Evolutionary conservation across 2,329 filamentous ascomycete species (phyloP), one percentile per base, ranked within the genome.

Genomic region (Botryotinia calthae): DNA sequence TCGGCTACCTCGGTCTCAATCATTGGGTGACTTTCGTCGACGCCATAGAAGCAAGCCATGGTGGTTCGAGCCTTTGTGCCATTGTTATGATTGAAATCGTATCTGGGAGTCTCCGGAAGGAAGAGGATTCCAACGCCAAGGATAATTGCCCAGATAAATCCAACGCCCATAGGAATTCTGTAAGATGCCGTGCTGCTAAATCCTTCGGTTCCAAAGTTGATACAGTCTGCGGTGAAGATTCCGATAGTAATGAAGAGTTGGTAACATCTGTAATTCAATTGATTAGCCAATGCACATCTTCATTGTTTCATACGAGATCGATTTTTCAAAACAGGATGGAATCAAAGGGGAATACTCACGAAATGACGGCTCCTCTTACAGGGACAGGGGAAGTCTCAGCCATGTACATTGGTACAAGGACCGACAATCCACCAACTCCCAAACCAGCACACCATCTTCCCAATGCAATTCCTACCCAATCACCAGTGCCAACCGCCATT

Each of bases 191-290:
- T 80, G 69, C 81, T 80, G 7, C 69, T 72, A 18, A 80, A 77
- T 0, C 79, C 81, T 59, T 83, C 80, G 0, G 80, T 79, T 61
- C 85, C 86, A 70, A 83, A 87, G 80, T 88, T 89, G 77, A 89
- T 84, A 71, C 85, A 82, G 76, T 87, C 87, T 71, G 86, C 84
- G 31, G 86, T 79, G 70, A 89, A 87, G 75, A 93, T 92, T 48
- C 91, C 91, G 42, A 92, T 83, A 0, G 90, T 93, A 80, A 93
- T 91, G 82, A 92, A 89, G 25, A 93, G 87, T 82, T 93, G 91
- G 81, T 93, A 93, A n/a, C 87, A 89, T 7, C 88, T 79, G 37
- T 22, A 10, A 31, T 42, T 22, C 7, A 28, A n/a, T 31, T 22
- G 5, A 22, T 56, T 85, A 65, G 20, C n/a, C 22, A 37, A 2